phyloP scores from a whole-genome alignment of 768 basidiomycete species.

The Termitomyces sp. region DNA sequence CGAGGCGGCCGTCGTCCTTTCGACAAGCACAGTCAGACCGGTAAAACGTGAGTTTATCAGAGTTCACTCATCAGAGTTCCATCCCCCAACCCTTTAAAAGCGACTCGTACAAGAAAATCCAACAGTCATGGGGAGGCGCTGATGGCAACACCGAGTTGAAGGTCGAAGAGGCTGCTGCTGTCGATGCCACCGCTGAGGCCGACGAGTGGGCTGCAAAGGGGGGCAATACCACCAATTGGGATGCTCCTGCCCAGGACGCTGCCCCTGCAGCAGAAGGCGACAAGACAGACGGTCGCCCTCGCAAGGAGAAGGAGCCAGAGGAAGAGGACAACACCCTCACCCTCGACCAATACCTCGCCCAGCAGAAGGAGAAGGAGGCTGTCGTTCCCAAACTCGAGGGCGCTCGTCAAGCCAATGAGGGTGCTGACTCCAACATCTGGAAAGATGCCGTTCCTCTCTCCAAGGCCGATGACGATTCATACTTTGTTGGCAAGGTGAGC shows the following conservation, averaged over 20 bases:
- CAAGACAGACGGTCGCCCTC: conserved; percentile 33
- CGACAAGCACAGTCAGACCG: conserved; percentile 86
- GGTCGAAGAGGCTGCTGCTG: conserved; percentile 69
- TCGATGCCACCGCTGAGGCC: conserved; percentile 63
- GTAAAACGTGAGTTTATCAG: conserved; percentile 61
- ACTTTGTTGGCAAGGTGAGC: conserved; percentile 89
- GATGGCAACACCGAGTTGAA: conserved; percentile 82
- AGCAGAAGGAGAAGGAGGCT: conserved; percentile 63
- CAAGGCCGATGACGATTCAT: conserved; percentile 73
- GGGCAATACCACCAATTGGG: conserved; percentile 46
- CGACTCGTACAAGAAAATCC: conserved; percentile 93
- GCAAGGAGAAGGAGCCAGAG: conserved; percentile 62
- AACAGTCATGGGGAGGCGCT: conserved; percentile 94
- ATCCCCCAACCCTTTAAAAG: conserved; percentile 29
- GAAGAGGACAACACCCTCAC: conserved; percentile 95
- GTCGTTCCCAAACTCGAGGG: conserved; percentile 75
- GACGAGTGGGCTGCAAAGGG: conserved; percentile 48
- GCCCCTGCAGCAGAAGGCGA: conserved; percentile 37
- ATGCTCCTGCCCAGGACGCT: conserved; percentile 20
- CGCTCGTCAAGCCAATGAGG: conserved; percentile 78
- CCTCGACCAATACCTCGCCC: conserved; percentile 88
- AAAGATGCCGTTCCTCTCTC: conserved; percentile 64
- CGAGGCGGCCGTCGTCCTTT: conserved; percentile 71
- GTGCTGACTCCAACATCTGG: conserved; percentile 64
- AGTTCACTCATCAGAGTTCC: neutral